Evolutionary conservation across 192 early-diverging fungal species (phyloP).

Genomic region (Bifiguratus adelaidae): DNA sequence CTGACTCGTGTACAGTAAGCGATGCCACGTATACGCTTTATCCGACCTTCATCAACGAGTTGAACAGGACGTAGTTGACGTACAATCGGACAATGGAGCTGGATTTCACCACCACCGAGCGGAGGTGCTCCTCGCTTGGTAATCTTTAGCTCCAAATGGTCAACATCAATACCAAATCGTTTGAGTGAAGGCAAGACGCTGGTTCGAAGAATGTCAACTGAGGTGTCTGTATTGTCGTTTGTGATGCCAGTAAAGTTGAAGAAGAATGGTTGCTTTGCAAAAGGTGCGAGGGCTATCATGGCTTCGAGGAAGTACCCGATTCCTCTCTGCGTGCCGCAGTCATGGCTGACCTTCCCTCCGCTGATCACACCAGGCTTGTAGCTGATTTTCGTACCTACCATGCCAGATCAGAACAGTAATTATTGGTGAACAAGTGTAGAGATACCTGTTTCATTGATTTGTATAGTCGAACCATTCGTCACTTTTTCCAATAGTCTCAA

Average conservation of each 20-base stretch:
- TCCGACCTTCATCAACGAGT: slow-evolving; percentile 74
- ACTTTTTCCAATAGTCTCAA: slow-evolving; percentile 85
- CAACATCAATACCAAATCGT: slow-evolving; percentile 82
- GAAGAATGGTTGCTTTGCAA: slow-evolving; percentile 77
- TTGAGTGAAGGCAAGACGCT: slow-evolving; percentile 75
- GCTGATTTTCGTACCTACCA: slow-evolving; percentile 62
- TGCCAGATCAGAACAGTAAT: background rate
- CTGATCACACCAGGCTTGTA: slow-evolving; percentile 84
- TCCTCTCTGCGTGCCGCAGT: slow-evolving; percentile 76
- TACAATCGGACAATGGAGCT: slow-evolving; percentile 78
- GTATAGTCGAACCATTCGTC: slow-evolving; percentile 88
- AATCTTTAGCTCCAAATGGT: slow-evolving; percentile 79
- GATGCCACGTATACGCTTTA: slow-evolving; percentile 93
- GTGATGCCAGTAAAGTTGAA: slow-evolving; percentile 87
- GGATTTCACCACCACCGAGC: slow-evolving; percentile 84
- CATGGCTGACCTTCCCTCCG: slow-evolving; percentile 79
- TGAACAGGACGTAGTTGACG: slow-evolving; percentile 66
- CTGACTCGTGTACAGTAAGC: slow-evolving; percentile 82
- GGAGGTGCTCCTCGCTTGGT: slow-evolving; percentile 83
- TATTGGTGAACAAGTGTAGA: background rate
- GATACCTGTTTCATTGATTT: slow-evolving; percentile 84
- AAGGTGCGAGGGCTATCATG: slow-evolving; percentile 84
- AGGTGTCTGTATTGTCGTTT: slow-evolving; percentile 84
- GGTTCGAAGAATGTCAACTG: slow-evolving; percentile 88
- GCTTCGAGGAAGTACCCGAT: slow-evolving; percentile 94